These are phyloP conservation scores for Sesbania bispinosa DNA, from an alignment of 306 rosid genomes.

Conservation along the genomic window DNA sequence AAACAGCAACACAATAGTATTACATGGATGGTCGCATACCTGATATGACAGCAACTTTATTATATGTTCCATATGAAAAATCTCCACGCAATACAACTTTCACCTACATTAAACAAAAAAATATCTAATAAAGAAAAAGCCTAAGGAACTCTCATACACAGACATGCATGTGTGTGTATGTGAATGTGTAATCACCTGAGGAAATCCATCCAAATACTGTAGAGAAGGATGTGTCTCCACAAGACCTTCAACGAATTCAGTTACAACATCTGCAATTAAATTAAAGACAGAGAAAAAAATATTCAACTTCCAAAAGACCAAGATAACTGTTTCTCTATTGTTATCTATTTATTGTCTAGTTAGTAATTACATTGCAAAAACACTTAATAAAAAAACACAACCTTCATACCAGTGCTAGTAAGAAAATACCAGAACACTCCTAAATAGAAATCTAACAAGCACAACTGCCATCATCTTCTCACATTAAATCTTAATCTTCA, in stretches of 20 bases:
- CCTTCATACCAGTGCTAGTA: neutral
- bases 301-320: neutral
- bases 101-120: constrained; percentile 53
- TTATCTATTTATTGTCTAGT: neutral
- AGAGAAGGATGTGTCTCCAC: constrained; percentile 89
- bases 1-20: neutral
- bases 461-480: neutral
- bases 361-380: neutral
- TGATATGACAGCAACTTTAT: constrained; percentile 93
- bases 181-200: constrained; percentile 48
- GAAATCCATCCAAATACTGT: constrained; percentile 92
- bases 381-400: neutral
- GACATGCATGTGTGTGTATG: neutral
- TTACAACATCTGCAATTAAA: constrained; percentile 77
- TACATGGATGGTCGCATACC: constrained; percentile 36
- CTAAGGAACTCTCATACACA: neutral
- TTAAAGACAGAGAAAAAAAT: neutral
- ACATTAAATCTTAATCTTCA: neutral
- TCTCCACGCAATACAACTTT: constrained; percentile 92
- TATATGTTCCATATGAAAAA: constrained; percentile 60
- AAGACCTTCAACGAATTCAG: constrained; percentile 91
- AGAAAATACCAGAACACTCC: neutral
- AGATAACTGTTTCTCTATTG: neutral
- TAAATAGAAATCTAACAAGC: neutral
- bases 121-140: neutral